Evolutionary conservation across 495 filamentous ascomycete genomes (phyloP).

Genomic region (Penicillium nucicola): DNA sequence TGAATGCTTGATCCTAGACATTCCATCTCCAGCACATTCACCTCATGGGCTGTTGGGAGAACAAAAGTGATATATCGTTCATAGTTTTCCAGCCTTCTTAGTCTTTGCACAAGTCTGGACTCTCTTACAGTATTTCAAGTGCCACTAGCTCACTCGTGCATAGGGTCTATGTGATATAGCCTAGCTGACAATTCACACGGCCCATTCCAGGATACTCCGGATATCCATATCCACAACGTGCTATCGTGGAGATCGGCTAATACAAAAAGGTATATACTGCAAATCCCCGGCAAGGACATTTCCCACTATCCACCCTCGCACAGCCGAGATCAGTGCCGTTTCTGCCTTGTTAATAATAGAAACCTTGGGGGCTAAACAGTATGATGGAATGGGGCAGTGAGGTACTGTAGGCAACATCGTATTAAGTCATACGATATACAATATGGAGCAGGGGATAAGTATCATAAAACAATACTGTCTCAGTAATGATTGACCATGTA

Average conservation of each 20-base stretch:
- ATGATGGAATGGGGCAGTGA: constrained; percentile 11
- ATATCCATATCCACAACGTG: background rate
- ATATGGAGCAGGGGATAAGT: constrained; percentile 14
- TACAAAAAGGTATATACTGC: too few species aligned
- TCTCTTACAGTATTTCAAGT: too few species aligned
- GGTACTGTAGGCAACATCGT: constrained; percentile 23
- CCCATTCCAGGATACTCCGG: background rate
- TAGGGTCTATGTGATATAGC: background rate
- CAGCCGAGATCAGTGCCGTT: background rate
- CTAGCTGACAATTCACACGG: background rate
- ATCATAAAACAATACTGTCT: constrained; percentile 13
- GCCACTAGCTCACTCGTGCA: too few species aligned
- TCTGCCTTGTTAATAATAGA: constrained; percentile 13
- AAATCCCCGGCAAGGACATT: background rate
- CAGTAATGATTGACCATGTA: constrained; percentile 8
- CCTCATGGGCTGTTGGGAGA: too few species aligned
- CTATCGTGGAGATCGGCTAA: too few species aligned
- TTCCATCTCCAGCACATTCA: too few species aligned
- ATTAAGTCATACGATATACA: constrained; percentile 1
- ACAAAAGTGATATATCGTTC: too few species aligned
- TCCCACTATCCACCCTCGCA: background rate
- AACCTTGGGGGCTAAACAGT: background rate
- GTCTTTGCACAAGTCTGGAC: too few species aligned
- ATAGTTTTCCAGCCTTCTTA: too few species aligned
- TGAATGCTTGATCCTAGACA: too few species aligned